Base-by-base conservation (phyloP, 169 alveolate genomes). In the Plasmodium fragile region DNA sequence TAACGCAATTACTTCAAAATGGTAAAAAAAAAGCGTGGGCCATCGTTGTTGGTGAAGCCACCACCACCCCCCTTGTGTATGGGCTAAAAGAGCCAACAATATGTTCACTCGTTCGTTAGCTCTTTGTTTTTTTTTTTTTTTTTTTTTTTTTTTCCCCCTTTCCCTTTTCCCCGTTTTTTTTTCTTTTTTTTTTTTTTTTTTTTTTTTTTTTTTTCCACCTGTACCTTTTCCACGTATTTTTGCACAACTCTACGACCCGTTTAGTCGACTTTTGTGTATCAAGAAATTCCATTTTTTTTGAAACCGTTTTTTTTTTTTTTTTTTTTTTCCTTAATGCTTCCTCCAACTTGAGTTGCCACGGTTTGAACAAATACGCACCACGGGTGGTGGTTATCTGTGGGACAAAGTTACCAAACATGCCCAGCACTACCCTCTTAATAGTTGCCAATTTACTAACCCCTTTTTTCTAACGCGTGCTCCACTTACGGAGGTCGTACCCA, bases 181-280 rank as follows among this genome's bases (percentile, higher is more conserved):
- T 71, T 73, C 5, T 7, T 72, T 72, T 72, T 72, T 34, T 72
- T 72, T 16, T 71, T 73, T 16, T 7, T 72, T 72, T 72, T 72
- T 34, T 72, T 72, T 16, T 73, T 73, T 73, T 16, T 32, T 32
- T 32, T 73, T 32, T 8, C 41, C 52, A 30, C n/a, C 13, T 32
- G 25, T 18, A 41, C 22, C 59, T n/a, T 25, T 43, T 2, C 82
- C 22, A 16, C 22, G n/a, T 43, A 73, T 7, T 39, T 73, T 39
- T 65, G 36, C 32, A 65, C 75, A 65, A 8, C 10, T n/a, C 32
- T 73, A 73, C 82, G 43, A 73, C 82, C 8, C 7, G 43, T 73
- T 32, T 39, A 32, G n/a, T 30, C 53, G 2, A 34, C 43, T 18
- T 73, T 73, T 73, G 59, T 73, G 34, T 13, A 16, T 49, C 25